Percentiles rank a stretch among this genome's conserved stretches.
Conservation (phyloP, 2,329 filamentous ascomycete genomes). For the Ilyonectria destructans region DNA sequence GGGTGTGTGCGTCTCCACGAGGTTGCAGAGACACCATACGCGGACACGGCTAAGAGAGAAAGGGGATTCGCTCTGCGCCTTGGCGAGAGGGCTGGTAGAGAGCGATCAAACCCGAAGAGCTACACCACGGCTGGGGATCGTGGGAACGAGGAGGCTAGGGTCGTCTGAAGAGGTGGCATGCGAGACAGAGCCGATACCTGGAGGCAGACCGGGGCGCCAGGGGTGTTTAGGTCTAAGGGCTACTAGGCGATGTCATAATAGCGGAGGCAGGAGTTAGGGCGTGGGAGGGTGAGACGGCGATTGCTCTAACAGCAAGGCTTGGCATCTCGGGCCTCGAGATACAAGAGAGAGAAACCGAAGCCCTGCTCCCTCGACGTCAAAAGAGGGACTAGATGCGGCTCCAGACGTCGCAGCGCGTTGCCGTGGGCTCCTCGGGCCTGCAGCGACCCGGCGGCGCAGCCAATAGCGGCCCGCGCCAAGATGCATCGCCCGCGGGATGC, state of each 20-base stretch:
- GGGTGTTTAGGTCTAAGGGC: constrained; percentile 24
- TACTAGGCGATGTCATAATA: neutral
- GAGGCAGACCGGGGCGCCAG: constrained; percentile 27
- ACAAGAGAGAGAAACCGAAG: neutral
- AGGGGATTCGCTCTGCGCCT: constrained; percentile 22
- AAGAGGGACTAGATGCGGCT: constrained; percentile 30
- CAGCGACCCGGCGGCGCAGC: constrained; percentile 35
- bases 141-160: constrained; percentile 30
- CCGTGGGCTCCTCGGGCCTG: constrained; percentile 35
- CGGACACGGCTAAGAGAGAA: constrained; percentile 15
- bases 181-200: constrained; percentile 42
- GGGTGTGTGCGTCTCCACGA: constrained; percentile 22
- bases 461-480: constrained; percentile 35
- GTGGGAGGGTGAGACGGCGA: neutral
- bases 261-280: constrained; percentile 17
- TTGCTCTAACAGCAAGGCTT: constrained; percentile 6
- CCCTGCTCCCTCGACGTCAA: constrained; percentile 11
- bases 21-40: constrained; percentile 9
- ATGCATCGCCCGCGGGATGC: constrained; percentile 32
- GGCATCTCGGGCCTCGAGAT: neutral
- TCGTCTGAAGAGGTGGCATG: constrained; percentile 39
- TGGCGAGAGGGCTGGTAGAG: constrained; percentile 13
- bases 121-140: constrained; percentile 38
- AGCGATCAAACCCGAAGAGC: constrained; percentile 47
- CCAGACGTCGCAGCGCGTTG: constrained; percentile 46